Base-by-base conservation (phyloP, 352 stramenopile genomes). In the Phytophthora colocasiae region DNA sequence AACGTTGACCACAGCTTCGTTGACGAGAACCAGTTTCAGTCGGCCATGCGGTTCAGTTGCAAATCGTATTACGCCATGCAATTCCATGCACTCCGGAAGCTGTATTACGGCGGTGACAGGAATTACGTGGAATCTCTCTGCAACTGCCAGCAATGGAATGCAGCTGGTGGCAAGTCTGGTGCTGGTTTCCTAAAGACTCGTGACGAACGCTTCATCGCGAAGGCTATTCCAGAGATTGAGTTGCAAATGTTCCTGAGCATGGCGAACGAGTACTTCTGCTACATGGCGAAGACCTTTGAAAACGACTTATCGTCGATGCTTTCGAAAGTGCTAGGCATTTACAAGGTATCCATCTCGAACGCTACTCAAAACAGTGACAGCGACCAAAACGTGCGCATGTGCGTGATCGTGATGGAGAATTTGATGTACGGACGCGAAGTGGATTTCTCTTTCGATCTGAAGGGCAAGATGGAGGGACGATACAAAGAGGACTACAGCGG, bases 21-120 rank as follows among this genome's bases (percentile, higher is more conserved):
- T 9, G 88, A 96, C 46, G 88, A 96, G 32, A 94, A 89, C 56
- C 82, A 95, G 56, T 96, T 95, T 59, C 86, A 96, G 58, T 74
- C 75, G 4, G 71, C 78, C 24, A 92, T 88, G 43, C 85, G 86
- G 6, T 96, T 96, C 55, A 90, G 80, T 41, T 96, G 89, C 70
- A 96, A 95, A 61, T 89, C 85, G 44, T 96, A 95, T 61, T 96
- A 95, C 47, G 89, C 89, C 17, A 94, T 94, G 84, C 89, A 96
- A 69, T 96, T 96, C 54, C 84, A 95, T 46, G 87, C 87, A 2
- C 71, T 96, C 9, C 82, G 89, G 9, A 87, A 87, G 47, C 59
- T 96, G 6, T 92, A 95, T 58, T 95, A 95, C 32, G 86, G 87
- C 24, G 87, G 87, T 45, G 87, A 96, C 40, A 75, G 87, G 10